Percentiles rank a stretch among this genome's conserved stretches.
phyloP scores from a whole-genome alignment of 768 basidiomycete species.

The Tricholoma bakamatsutake region DNA sequence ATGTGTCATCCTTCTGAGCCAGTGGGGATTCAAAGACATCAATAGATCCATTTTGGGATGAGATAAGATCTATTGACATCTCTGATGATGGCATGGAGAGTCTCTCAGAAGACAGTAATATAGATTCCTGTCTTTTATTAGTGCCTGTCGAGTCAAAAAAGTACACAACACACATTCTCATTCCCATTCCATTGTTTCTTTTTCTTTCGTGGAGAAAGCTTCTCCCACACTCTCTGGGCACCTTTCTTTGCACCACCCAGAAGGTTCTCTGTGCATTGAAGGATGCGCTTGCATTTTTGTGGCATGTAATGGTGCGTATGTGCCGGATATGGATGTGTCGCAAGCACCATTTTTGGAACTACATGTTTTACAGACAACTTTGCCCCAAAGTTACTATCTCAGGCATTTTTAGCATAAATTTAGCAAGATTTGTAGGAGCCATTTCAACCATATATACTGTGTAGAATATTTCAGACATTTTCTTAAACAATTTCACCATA shows the following conservation, averaged over 20 bases:
- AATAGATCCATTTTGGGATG: not conserved
- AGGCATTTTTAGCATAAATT: no score
- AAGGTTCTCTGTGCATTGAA: no score
- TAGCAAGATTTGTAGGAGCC: no score
- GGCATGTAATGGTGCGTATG: no score
- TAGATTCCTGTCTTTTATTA: not conserved
- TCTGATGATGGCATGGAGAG: not conserved
- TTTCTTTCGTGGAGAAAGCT: not conserved
- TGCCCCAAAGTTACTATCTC: no score
- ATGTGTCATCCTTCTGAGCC: not conserved
- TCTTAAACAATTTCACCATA: no score
- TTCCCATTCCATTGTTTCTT: not conserved
- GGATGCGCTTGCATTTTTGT: no score
- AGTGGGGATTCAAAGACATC: not conserved
- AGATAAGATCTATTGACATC: not conserved
- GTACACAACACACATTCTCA: not conserved
- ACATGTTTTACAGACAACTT: no score
- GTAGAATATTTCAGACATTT: no score
- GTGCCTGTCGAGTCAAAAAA: not conserved
- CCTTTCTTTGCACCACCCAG: not conserved
- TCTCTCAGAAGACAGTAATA: not conserved
- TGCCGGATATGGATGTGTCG: no score
- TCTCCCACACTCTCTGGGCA: not conserved
- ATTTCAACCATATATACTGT: no score
- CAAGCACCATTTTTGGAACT: no score